These are phyloP conservation scores for Pichia kudriavzevii DNA, from an alignment of 1,139 yeast genomes.

Conservation along the genomic window DNA sequence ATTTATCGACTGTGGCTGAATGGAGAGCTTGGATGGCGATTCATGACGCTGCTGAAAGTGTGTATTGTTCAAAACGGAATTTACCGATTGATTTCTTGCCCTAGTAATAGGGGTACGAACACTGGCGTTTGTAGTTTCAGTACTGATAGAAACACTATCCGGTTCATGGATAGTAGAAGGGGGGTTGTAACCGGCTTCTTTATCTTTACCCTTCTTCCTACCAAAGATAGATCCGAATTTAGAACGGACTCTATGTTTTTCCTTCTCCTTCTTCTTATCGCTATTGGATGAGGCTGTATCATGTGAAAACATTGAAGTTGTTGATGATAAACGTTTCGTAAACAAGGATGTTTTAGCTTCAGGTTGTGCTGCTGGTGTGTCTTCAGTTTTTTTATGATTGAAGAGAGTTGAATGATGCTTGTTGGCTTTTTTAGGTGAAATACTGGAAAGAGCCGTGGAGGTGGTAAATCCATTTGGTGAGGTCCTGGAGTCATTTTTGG, in stretches of 20 bases:
- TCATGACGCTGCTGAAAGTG: neutral
- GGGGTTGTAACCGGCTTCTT: slow-evolving; percentile 28
- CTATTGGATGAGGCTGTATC: slow-evolving; percentile 7
- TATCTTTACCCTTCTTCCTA: slow-evolving; percentile 46
- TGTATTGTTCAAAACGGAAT: neutral
- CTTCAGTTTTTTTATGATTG: slow-evolving; percentile 1
- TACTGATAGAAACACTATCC: slow-evolving; percentile 23
- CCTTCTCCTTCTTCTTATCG: slow-evolving; percentile 25
- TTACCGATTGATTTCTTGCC: slow-evolving; percentile 14
- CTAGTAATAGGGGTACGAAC: slow-evolving; percentile 7
- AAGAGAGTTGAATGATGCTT: slow-evolving; percentile 11
- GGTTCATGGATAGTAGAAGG: slow-evolving; percentile 29
- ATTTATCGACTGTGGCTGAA: too few relatives aligned
- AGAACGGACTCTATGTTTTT: slow-evolving; percentile 58
- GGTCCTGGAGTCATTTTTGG: slow-evolving; percentile 10
- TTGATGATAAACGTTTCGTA: slow-evolving; percentile 13
- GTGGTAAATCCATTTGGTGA: slow-evolving; percentile 14
- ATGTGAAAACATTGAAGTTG: slow-evolving; percentile 13
- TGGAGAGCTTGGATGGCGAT: too few relatives aligned
- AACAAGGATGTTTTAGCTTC: neutral
- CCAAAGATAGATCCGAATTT: slow-evolving; percentile 76
- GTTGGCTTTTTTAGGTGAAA: too few relatives aligned
- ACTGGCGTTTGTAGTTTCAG: slow-evolving; percentile 15
- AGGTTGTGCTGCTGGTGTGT: neutral
- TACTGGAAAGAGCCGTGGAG: slow-evolving; percentile 4